These are phyloP conservation scores for Lichtheimia ornata DNA, from an alignment of 371 early-diverging fungal species.

Conservation along the genomic window DNA sequence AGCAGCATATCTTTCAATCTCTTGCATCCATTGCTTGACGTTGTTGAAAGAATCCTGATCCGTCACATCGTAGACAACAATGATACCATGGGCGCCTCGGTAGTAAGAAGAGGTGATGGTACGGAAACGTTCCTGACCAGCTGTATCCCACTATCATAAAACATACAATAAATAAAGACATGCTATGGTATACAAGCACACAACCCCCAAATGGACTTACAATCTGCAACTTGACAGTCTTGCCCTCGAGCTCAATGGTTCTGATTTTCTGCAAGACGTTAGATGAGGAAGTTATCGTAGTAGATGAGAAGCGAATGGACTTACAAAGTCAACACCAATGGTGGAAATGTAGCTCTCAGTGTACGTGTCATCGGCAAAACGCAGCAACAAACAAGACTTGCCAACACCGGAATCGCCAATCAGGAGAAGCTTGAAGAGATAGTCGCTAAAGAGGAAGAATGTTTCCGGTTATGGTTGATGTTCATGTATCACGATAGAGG, in stretches of 20 bases:
- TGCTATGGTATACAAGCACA: not conserved
- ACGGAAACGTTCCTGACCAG: conserved; percentile 99
- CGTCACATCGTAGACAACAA: conserved; percentile 98
- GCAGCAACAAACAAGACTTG: conserved; percentile 96
- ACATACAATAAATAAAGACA: not conserved
- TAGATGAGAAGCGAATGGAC: conserved; percentile 4
- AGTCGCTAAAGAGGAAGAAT: conserved; percentile 68
- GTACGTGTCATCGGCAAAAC: conserved; percentile 99
- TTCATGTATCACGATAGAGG: not conserved
- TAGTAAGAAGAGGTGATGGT: conserved; percentile 99
- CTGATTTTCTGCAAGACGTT: conserved; percentile 86
- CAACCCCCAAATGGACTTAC: conserved; percentile 50
- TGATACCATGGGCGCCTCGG: conserved; percentile 98
- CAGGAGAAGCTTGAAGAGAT: conserved; percentile 98
- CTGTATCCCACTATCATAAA: conserved; percentile 92
- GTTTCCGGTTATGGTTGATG: not conserved
- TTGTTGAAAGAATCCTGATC: conserved; percentile 94
- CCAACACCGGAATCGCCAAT: conserved; percentile 99
- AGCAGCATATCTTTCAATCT: conserved; percentile 80
- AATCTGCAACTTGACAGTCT: conserved; percentile 98
- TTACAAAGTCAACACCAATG: conserved; percentile 97
- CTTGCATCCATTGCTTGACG: conserved; percentile 95
- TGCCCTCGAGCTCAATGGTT: conserved; percentile 97
- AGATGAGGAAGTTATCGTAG: no score
- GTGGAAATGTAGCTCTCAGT: conserved; percentile 98